Conservation (phyloP, 2,329 filamentous ascomycete species). For the Aspergillus fumigatiaffinis region DNA sequence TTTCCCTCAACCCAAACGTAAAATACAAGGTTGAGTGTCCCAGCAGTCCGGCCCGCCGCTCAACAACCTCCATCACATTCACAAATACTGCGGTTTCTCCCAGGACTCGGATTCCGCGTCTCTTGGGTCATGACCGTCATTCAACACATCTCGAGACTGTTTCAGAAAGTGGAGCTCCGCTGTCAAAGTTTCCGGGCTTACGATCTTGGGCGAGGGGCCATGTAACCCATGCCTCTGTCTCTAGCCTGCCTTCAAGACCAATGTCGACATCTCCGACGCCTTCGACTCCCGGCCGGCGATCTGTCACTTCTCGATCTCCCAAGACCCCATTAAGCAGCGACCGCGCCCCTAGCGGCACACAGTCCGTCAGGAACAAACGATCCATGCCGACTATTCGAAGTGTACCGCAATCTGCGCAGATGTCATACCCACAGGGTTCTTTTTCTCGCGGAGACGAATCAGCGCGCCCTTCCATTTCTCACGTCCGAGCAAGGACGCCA, state of each 20-base stretch:
- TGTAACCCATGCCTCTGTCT: conserved; percentile 64
- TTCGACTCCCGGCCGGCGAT: conserved; percentile 58
- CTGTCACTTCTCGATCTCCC: conserved; percentile 46
- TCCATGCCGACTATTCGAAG: conserved; percentile 57
- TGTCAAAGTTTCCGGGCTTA: conserved; percentile 59
- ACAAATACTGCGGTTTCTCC: conserved; percentile 66
- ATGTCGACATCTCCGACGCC: conserved; percentile 56
- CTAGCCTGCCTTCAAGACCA: conserved; percentile 60
- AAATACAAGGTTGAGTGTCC: conserved; percentile 72
- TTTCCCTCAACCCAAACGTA: conserved; percentile 85
- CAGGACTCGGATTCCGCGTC: conserved; percentile 72
- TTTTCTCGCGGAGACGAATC: conserved; percentile 36
- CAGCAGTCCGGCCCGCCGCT: conserved; percentile 64
- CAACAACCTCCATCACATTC: conserved; percentile 84
- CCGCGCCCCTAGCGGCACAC: conserved; percentile 50
- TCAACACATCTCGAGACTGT: conserved; percentile 80
- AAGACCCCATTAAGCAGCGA: conserved; percentile 40
- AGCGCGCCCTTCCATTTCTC: conserved; percentile 25
- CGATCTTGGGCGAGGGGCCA: conserved; percentile 64
- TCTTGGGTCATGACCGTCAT: conserved; percentile 66
- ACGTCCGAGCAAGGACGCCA: conserved; percentile 64
- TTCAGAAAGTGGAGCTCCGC: conserved; percentile 78
- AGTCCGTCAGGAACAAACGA: conserved; percentile 56
- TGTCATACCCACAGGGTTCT: conserved; percentile 33
- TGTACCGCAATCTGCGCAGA: conserved; percentile 29